Conservation (phyloP, 208 protist species). For the Crithidia sp. region DNA sequence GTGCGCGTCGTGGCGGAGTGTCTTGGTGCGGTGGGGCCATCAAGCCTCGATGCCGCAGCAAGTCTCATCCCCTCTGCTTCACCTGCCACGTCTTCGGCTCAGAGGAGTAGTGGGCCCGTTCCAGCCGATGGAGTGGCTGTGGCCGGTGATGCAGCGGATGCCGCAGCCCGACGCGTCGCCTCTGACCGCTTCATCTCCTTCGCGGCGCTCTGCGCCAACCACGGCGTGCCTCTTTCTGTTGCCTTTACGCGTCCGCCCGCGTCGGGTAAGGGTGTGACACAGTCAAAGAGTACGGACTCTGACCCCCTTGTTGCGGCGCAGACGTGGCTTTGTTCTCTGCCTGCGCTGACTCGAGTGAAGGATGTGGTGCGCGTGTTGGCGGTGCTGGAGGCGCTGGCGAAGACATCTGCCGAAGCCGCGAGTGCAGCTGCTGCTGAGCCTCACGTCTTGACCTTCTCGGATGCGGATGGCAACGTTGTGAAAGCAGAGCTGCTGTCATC, state of each 20-base stretch:
- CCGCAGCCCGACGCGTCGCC: background rate
- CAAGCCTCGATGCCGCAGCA: background rate
- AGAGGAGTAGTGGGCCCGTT: no score
- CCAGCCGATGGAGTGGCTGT: background rate
- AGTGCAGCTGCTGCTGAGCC: background rate
- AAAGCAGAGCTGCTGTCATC: conserved; percentile 30
- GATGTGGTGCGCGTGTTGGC: conserved; percentile 65
- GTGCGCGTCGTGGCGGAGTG: conserved; percentile 55
- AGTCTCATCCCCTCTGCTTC: no score
- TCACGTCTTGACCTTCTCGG: conserved; percentile 3
- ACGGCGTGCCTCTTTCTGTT: conserved; percentile 55
- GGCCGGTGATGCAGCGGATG: background rate
- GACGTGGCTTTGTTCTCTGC: conserved; percentile 15
- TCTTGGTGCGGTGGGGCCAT: conserved; percentile 8
- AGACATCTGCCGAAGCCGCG: background rate
- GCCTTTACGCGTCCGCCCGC: conserved; percentile 35
- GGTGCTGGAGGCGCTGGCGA: conserved; percentile 22
- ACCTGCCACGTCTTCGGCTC: no score
- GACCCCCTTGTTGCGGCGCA: background rate
- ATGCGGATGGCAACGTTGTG: conserved; percentile 12
- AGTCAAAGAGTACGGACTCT: background rate
- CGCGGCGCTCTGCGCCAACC: conserved; percentile 65
- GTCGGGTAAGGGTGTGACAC: no score
- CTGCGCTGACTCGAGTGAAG: conserved; percentile 18
- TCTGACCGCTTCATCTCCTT: conserved; percentile 67